Conservation (phyloP, 1,139 yeast genomes). For the Kurtzmaniella quercitrusa region DNA sequence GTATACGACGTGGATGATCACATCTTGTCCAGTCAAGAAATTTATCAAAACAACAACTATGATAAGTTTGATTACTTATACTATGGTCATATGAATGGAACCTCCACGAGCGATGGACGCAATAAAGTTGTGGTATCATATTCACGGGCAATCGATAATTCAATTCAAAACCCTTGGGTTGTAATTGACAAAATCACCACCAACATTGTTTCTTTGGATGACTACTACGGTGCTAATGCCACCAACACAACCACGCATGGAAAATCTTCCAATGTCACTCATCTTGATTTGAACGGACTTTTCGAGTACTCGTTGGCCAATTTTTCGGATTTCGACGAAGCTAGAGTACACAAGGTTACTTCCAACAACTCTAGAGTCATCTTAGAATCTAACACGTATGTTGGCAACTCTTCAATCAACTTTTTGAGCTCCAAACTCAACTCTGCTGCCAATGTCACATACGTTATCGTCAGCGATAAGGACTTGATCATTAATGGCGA, state of each 20-base stretch:
- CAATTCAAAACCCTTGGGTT: conserved; percentile 35
- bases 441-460: conserved; percentile 36
- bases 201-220: conserved; percentile 49
- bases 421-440: conserved; percentile 50
- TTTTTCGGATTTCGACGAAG: conserved; percentile 47
- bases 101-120: conserved; percentile 29
- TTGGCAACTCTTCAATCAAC: conserved; percentile 70
- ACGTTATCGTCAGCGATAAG: conserved; percentile 23
- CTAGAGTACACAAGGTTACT: conserved; percentile 21
- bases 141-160: conserved; percentile 26
- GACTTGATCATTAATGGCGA: conserved; percentile 44
- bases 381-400: conserved; percentile 32
- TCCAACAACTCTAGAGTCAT: conserved; percentile 23
- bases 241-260: conserved; percentile 25
- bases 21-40: conserved; percentile 32
- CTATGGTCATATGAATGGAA: conserved; percentile 61
- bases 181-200: conserved; percentile 74
- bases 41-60: conserved; percentile 77
- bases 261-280: conserved; percentile 12
- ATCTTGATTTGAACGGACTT: conserved; percentile 56
- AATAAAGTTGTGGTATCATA: conserved; percentile 50
- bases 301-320: conserved; percentile 78
- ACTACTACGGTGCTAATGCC: conserved; percentile 25
- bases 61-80: conserved; percentile 78
- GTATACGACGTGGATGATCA: conserved; percentile 48